Evolutionary conservation across 768 basidiomycete species (phyloP).

Genomic region (Mycena vitilis): DNA sequence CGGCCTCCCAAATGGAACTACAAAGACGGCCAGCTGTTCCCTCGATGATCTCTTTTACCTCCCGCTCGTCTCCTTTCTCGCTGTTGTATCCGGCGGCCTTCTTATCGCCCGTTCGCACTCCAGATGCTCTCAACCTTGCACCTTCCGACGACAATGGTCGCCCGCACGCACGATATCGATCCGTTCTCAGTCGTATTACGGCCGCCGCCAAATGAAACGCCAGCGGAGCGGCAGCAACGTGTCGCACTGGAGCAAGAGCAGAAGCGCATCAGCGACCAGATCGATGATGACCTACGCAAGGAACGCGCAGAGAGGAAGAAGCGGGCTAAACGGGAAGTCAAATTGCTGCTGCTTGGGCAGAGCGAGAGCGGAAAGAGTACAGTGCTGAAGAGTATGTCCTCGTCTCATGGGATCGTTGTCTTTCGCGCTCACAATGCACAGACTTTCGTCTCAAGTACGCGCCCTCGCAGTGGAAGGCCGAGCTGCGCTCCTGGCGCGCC

Average conservation of each 20-base stretch:
- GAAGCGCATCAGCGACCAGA: slow-evolving; percentile 53
- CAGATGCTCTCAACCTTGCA: neutral
- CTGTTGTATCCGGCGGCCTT: too few species aligned
- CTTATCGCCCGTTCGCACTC: too few species aligned
- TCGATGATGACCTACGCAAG: slow-evolving; percentile 46
- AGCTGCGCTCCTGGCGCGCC: slow-evolving; percentile 77
- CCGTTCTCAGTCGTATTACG: slow-evolving; percentile 56
- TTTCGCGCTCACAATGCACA: slow-evolving; percentile 39
- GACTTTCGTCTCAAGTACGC: slow-evolving; percentile 80
- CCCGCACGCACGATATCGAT: slow-evolving; percentile 43
- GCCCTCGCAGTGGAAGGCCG: slow-evolving; percentile 67
- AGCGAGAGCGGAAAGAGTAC: slow-evolving; percentile 52
- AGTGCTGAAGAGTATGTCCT: neutral
- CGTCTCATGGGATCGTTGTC: neutral
- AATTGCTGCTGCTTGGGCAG: slow-evolving; percentile 68
- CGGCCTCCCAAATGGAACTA: too few species aligned
- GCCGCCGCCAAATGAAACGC: slow-evolving; percentile 63
- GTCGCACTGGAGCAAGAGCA: slow-evolving; percentile 29
- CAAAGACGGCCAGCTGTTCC: too few species aligned
- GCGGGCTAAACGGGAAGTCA: slow-evolving; percentile 55
- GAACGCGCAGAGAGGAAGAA: slow-evolving; percentile 48
- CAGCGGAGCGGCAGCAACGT: slow-evolving; percentile 52
- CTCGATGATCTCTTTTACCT: too few species aligned
- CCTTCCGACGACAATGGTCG: slow-evolving; percentile 15
- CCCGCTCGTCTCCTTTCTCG: too few species aligned